phyloP scores from a whole-genome alignment of 129 eudicot genomes.

The Lonicera japonica region DNA sequence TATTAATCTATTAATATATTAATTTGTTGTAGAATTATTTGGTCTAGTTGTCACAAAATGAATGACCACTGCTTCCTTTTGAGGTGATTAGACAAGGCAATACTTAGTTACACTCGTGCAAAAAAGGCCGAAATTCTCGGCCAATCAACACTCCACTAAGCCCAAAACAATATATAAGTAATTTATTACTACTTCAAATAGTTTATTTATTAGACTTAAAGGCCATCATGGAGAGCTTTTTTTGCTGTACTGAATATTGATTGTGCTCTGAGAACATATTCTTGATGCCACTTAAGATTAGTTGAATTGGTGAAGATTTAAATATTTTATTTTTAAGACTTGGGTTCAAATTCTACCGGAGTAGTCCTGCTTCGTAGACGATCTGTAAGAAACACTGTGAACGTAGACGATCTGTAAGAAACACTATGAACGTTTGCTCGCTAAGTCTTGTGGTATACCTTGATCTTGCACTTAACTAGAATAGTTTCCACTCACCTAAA shows the following conservation, averaged over 20 bases:
- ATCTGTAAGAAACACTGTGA: no score
- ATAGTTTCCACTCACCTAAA: no score
- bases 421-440: no score
- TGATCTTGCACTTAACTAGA: no score
- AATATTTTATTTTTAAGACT: no score
- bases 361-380: no score
- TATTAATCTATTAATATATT: conserved; percentile 5
- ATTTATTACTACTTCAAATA: background rate
- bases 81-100: conserved; percentile 27
- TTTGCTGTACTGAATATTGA: conserved; percentile 3
- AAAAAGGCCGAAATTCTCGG: conserved; percentile 52
- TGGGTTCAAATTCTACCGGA: no score
- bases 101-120: conserved; percentile 9
- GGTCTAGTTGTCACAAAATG: conserved; percentile 34
- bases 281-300: no score
- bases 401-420: no score
- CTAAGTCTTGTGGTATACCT: no score
- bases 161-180: conserved; percentile 3
- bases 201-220: conserved; percentile 6
- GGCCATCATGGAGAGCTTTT: conserved; percentile 5
- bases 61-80: conserved; percentile 21
- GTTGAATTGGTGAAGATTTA: no score
- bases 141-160: conserved; percentile 33
- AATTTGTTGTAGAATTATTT: conserved; percentile 21
- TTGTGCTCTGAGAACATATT: background rate